Evolutionary conservation across 208 protist genomes (phyloP).

Genomic region (Trypanosoma congolense): DNA sequence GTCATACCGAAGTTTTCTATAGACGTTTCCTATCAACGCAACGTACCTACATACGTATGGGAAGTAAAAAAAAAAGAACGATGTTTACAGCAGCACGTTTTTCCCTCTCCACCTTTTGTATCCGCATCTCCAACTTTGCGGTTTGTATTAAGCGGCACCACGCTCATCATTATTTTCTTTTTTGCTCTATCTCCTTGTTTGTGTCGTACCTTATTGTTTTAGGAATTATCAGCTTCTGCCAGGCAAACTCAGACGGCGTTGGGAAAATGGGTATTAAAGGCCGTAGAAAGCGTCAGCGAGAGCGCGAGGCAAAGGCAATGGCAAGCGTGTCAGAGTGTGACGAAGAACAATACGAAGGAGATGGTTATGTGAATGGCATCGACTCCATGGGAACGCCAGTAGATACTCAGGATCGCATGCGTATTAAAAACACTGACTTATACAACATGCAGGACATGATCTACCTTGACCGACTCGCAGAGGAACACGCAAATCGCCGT

Average conservation of each 20-base stretch:
- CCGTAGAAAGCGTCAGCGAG: conserved; percentile 57
- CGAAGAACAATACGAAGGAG: conserved; percentile 12
- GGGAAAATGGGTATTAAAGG: conserved; percentile 88
- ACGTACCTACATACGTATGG: background rate
- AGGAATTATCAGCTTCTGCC: too few relatives aligned
- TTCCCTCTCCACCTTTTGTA: background rate
- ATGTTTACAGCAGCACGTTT: background rate
- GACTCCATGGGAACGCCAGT: conserved; percentile 42
- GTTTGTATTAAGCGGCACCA: too few relatives aligned
- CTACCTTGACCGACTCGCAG: conserved; percentile 69
- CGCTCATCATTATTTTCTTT: background rate
- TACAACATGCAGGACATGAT: conserved; percentile 79
- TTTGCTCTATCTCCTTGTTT: background rate
- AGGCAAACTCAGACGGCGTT: too few relatives aligned
- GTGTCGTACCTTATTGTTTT: too few relatives aligned
- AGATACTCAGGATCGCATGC: conserved; percentile 39
- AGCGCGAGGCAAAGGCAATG: conserved; percentile 35
- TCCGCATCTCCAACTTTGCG: too few relatives aligned
- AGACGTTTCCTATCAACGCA: background rate
- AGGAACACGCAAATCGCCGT: conserved; percentile 63
- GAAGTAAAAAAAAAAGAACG: background rate
- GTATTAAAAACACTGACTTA: conserved; percentile 82
- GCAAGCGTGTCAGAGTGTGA: conserved; percentile 15
- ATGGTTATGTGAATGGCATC: conserved; percentile 36
- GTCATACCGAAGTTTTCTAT: too few relatives aligned